Base-by-base conservation (phyloP, 2,329 filamentous ascomycete species). In the Penicillium sp. region DNA sequence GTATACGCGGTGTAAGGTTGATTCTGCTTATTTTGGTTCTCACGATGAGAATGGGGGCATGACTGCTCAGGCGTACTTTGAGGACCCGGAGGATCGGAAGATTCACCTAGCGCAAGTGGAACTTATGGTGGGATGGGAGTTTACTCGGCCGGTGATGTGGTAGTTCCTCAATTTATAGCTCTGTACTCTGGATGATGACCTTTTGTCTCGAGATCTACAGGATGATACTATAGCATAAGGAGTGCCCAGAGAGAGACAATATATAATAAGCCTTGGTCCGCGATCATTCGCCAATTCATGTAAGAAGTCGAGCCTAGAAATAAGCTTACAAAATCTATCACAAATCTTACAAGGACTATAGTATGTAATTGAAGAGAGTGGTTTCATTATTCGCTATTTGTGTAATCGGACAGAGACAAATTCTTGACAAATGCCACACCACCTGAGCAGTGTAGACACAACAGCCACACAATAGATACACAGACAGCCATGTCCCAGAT, bases 1-100 rank as follows among this genome's bases (percentile, higher is more conserved):
- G 13, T 60, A 60, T 38, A 54, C 57, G 35, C n/a, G 55, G 11
- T 61, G 59, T 26, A 49, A 58, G 29, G 51, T 58, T 35, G 57
- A 60, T 54, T 55, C 55, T 4, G 26, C 42, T 11, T 58, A 60
- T 38, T 60, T 61, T 40, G 14, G 26, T 22, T 16, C 9, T 5
- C 22, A 43, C 5, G 44, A 46, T 18, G 34, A 49, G n/a, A 32
- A 11, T 26, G 50, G 10, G 14, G 18, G 11, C 9, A 13, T 48
- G n/a, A n/a, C 32, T 26, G 46, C 46, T 10, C 50, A 57, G 13
- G 35, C n/a, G 26, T 16, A 51, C 18, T 57, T 59, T 43, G 50
- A 53, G 24, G 45, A 54, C 16, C 13, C 35, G 4, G 54, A 54
- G 46, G 57, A 59, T 32, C 31, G 18, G 6, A 54, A 40, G 13